Evolutionary conservation across 176 grass and related monocot genomes (phyloP), one percentile per base, ranked within the genome.

Genomic region (Otatea glauca): DNA sequence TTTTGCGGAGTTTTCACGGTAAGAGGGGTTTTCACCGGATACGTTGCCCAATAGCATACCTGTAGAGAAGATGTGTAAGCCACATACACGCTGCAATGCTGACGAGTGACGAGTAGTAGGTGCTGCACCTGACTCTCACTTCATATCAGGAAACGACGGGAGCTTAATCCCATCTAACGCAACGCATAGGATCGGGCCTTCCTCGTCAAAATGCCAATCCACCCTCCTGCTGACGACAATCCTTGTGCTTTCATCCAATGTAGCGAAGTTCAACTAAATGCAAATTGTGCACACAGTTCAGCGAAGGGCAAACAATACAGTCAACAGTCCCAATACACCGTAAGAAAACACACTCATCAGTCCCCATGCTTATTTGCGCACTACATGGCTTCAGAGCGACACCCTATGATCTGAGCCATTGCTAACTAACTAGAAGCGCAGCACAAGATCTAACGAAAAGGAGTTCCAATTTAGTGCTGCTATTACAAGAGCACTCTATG

Each of bases 121-220:
- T 21, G 35, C 20, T 38, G 65, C 83, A 99, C 96, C 91, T 99
- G 86, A 99, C 89, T 94, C 96, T 93, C 80, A 96, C 91, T 96
- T 96, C 88, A 62, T 96, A 96, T 49, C 91, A 17, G 89, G 91
- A 83, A 92, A 98, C 0, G 84, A 96, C 7, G 91, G 83, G 56
- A 96, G 91, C 73, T 89, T 99, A 91, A 98, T 87, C 71, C 91
- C 86, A 88, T 98, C 93, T 61, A 98, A 86, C 5, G 91, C 89
- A 18, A 91, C 86, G 45, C 89, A 99, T 23, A 96, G 89, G 35
- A 96, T 88, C 2, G 93, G 89, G 1, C 96, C 96, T 81, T 99
- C 96, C 92, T 96, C 96, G 84, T 99, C 96, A 84, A 98, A 95
- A 79, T 98, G 96, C 38, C 93, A 68, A 86, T 98, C 91, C 0